Conservation (phyloP, 768 basidiomycete genomes). For the Holtermanniella nyarrowii region DNA sequence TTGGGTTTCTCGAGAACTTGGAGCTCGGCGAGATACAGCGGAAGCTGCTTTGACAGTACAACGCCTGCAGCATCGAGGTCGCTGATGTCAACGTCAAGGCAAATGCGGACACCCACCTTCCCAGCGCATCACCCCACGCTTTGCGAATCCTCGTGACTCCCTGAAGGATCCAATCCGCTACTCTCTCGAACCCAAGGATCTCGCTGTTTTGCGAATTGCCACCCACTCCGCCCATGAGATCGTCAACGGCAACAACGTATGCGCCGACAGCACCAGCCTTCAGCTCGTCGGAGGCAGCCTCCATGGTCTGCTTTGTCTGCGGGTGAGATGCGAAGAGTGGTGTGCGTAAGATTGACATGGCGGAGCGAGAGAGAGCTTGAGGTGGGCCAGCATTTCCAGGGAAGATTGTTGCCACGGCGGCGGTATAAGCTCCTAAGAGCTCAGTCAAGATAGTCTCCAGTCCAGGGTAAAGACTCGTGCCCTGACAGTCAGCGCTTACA, state of each 20-base stretch:
- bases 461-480: not conserved
- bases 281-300: constrained; percentile 28
- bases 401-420: constrained; percentile 18
- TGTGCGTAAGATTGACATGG: constrained; percentile 18
- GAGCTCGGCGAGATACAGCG: constrained; percentile 38
- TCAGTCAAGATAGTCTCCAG: not conserved
- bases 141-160: constrained; percentile 22
- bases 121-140: constrained; percentile 27
- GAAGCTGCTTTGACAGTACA: constrained; percentile 37
- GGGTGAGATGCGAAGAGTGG: constrained; percentile 12
- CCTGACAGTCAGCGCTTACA: not conserved
- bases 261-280: constrained; percentile 33
- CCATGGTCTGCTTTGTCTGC: constrained; percentile 4
- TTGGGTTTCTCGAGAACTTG: constrained; percentile 29
- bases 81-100: constrained; percentile 3
- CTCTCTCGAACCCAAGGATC: constrained; percentile 30
- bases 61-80: constrained; percentile 30
- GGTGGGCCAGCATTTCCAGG: constrained; percentile 16
- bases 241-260: constrained; percentile 26
- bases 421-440: constrained; percentile 10
- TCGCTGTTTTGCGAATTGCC: constrained; percentile 1
- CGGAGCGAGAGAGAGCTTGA: constrained; percentile 20
- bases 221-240: constrained; percentile 22
- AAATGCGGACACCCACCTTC: constrained; percentile 17
- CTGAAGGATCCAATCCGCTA: constrained; percentile 35